Percentiles rank a stretch among this genome's conserved stretches.
phyloP scores from a whole-genome alignment of 805 yeast species.

The Nakazawaea populi region DNA sequence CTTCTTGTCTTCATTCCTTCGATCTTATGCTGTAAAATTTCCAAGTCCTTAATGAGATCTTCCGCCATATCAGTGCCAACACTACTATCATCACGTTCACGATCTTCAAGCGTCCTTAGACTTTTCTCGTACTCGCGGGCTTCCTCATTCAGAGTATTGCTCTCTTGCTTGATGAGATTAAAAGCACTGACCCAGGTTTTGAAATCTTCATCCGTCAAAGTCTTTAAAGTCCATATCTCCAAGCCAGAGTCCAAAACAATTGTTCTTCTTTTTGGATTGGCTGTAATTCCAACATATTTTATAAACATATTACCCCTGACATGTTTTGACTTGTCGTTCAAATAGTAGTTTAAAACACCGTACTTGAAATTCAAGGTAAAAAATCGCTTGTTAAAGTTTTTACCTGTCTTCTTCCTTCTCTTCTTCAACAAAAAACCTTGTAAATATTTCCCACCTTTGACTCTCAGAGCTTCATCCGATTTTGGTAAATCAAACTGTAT shows the following conservation, averaged over 20 bases:
- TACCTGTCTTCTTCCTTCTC: conserved; percentile 74
- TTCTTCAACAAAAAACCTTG: conserved; percentile 73
- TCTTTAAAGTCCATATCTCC: conserved; percentile 87
- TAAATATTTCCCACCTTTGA: conserved; percentile 62
- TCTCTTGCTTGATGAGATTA: conserved; percentile 38
- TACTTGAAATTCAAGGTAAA: conserved; percentile 78
- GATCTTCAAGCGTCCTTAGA: background rate
- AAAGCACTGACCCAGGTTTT: conserved; percentile 80
- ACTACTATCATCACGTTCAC: conserved; percentile 8
- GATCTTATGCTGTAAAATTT: conserved; percentile 8
- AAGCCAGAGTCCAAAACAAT: conserved; percentile 89
- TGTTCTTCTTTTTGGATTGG: conserved; percentile 59
- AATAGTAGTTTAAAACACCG: conserved; percentile 78
- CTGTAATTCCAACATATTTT: conserved; percentile 74
- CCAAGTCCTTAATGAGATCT: conserved; percentile 6
- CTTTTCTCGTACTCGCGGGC: background rate
- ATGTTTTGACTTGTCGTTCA: conserved; percentile 62
- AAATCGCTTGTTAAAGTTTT: conserved; percentile 81
- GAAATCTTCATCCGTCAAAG: conserved; percentile 61
- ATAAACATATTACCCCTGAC: conserved; percentile 92
- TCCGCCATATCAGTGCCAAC: background rate
- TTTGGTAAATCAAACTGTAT: conserved; percentile 23
- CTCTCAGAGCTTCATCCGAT: conserved; percentile 23
- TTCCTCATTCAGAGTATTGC: background rate
- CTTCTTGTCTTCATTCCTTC: conserved; percentile 6